Conservation (phyloP, 176 grass and related monocot species). For the Oryza glaberrima region DNA sequence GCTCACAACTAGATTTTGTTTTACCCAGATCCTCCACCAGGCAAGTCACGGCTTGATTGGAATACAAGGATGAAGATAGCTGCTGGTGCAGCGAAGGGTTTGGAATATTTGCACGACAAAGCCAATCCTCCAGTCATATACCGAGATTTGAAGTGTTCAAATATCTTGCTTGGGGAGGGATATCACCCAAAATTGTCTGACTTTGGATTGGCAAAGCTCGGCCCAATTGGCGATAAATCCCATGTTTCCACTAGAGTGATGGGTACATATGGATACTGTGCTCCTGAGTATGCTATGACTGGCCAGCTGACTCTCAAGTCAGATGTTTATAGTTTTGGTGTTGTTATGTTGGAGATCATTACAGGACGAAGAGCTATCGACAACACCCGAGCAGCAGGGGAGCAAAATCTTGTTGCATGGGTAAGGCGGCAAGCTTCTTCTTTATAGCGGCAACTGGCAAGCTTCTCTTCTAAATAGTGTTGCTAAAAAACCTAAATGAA, state of each 20-base stretch:
- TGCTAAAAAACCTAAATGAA: not conserved
- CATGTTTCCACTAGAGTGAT: constrained; percentile 61
- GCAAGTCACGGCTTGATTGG: constrained; percentile 55
- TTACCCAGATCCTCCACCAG: constrained; percentile 44
- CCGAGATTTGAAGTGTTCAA: constrained; percentile 67
- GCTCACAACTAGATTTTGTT: constrained; percentile 22
- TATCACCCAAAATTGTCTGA: constrained; percentile 66
- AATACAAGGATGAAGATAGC: constrained; percentile 70
- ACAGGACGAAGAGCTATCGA: no score
- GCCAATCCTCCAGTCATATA: constrained; percentile 73
- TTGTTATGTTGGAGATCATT: no score
- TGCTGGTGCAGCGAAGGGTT: constrained; percentile 59
- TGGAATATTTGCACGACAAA: constrained; percentile 60
- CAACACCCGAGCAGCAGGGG: no score
- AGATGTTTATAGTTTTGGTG: no score
- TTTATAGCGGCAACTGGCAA: not conserved
- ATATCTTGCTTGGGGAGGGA: constrained; percentile 59
- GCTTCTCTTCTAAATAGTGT: not conserved
- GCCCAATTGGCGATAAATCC: constrained; percentile 60
- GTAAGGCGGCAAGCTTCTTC: no score
- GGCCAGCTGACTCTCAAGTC: no score
- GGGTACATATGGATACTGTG: no score
- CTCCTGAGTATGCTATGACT: no score
- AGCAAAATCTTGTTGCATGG: no score
- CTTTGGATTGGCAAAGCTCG: constrained; percentile 71